Conservation (phyloP, 331 rosid species). For the Quercus lobata region DNA sequence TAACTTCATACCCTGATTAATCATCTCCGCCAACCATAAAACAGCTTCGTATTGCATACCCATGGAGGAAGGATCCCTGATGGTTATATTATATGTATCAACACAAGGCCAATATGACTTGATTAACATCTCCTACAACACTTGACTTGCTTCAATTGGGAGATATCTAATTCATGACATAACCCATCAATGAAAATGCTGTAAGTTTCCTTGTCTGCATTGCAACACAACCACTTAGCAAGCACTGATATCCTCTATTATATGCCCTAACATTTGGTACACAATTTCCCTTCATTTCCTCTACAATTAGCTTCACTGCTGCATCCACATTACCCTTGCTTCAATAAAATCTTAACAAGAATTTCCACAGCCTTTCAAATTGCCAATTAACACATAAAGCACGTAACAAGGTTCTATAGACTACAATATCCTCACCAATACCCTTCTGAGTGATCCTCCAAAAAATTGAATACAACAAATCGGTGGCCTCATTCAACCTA, state of each 20-base stretch:
- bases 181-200: slow-evolving; percentile 44
- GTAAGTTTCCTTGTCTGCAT: slow-evolving; percentile 42
- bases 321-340: slow-evolving; percentile 5
- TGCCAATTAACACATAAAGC: slow-evolving; percentile 62
- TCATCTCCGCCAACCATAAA: slow-evolving; percentile 76
- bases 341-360: slow-evolving; percentile 60
- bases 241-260: slow-evolving; percentile 28
- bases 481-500: slow-evolving; percentile 73
- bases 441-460: slow-evolving; percentile 90
- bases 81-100: slow-evolving; percentile 38
- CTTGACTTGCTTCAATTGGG: slow-evolving; percentile 40
- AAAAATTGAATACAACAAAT: slow-evolving; percentile 78
- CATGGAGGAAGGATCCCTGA: slow-evolving; percentile 54
- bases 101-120: slow-evolving; percentile 59
- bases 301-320: no score
- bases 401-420: slow-evolving; percentile 65
- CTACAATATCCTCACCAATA: slow-evolving; percentile 60
- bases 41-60: slow-evolving; percentile 64
- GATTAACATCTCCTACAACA: slow-evolving; percentile 60
- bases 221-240: neutral
- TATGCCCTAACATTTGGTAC: slow-evolving; percentile 48
- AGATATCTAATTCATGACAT: slow-evolving; percentile 42
- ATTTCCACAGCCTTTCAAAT: slow-evolving; percentile 56
- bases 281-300: slow-evolving; percentile 46
- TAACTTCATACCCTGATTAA: slow-evolving; percentile 54